Evolutionary conservation across 2,329 filamentous ascomycete species (phyloP), one percentile per base, ranked within the genome.

Genomic region (Fusarium sp.): DNA sequence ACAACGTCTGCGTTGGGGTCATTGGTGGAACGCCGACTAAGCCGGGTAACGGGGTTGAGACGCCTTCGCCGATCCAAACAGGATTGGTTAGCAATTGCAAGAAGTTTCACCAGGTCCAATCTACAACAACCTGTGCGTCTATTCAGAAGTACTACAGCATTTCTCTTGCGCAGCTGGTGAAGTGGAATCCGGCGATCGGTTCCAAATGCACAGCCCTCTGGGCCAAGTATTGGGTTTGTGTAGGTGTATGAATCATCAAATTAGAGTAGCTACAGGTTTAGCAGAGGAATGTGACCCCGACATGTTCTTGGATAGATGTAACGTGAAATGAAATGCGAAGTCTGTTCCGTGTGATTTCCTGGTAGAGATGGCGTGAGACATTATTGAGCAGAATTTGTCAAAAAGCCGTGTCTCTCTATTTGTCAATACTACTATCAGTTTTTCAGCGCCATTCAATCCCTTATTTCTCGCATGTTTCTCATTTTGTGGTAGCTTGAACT

Each of bases 1-100:
- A 71, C 14, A 58, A 39, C 9, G 10, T 69, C 33, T 71, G 65
- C 26, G 35, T 71, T 7, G 60, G 55, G 2, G 56, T 54, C 5
- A 67, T 69, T 24, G 55, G 65, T 9, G 56, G 62, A 26, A 66
- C 61, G 0, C 60, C 61, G 1, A 59, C 56, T 6, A 59, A 59
- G 11, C 26, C 61, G 6, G 16, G 38, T 1, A 64, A 45, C 6
- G 61, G 55, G 10, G 28, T 48, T 1, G 10, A 30, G 22, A 48
- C 45, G 6, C 45, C 60, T 13, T 47, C 39, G 1, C 60, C 53
- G 1, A 63, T 58, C 6, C 53, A 58, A 59, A 14, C 22, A 4
- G 56, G 44, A 1, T 7, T 59, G 35, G 28, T 59, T 0, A 35
- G 8, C 20, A 53, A 53, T 5, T 60, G 57, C 4, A 60, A 53